phyloP scores from a whole-genome alignment of 495 filamentous ascomycete species.

The Oidiodendron maius region DNA sequence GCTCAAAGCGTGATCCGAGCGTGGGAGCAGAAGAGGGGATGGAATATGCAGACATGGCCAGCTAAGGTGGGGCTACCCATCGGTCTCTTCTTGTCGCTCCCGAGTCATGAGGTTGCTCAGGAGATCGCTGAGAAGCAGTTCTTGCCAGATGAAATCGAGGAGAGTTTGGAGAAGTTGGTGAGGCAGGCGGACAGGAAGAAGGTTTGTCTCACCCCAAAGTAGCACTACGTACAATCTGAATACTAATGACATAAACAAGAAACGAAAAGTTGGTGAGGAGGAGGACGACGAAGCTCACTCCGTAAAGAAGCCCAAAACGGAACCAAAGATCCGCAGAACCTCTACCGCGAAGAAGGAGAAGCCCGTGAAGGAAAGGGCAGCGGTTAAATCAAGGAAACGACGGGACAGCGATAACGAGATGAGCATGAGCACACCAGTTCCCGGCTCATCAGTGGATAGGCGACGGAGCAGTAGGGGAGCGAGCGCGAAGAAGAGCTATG shows the following conservation, averaged over 20 bases:
- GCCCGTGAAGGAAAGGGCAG: conserved; percentile 28
- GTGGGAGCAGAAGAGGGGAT: conserved; percentile 74
- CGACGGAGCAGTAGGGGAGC: conserved; percentile 46
- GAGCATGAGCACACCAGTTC: conserved; percentile 22
- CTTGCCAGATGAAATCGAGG: conserved; percentile 72
- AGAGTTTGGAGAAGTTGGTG: conserved; percentile 47
- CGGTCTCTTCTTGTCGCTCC: conserved; percentile 68
- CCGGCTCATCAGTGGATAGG: conserved; percentile 30
- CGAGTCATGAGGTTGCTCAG: conserved; percentile 72
- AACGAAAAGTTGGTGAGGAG: conserved; percentile 42
- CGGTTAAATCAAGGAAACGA: conserved; percentile 28
- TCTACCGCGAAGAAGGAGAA: conserved; percentile 23
- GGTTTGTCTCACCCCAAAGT: conserved; percentile 23
- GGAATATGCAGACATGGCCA: conserved; percentile 74
- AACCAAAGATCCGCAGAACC: conserved; percentile 26
- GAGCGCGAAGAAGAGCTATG: conserved; percentile 32
- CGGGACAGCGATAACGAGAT: conserved; percentile 28
- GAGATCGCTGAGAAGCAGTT: conserved; percentile 78
- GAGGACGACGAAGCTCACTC: conserved; percentile 30
- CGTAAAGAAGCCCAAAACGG: conserved; percentile 24
- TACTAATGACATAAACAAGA: conserved; percentile 23
- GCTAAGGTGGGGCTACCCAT: conserved; percentile 74
- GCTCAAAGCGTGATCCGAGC: conserved; percentile 74
- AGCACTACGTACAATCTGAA: conserved; percentile 2
- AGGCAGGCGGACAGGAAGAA: conserved; percentile 36